Evolutionary conservation across 352 stramenopile genomes (phyloP), one percentile per base, ranked within the genome.

Genomic region (Pythium dissimile): DNA sequence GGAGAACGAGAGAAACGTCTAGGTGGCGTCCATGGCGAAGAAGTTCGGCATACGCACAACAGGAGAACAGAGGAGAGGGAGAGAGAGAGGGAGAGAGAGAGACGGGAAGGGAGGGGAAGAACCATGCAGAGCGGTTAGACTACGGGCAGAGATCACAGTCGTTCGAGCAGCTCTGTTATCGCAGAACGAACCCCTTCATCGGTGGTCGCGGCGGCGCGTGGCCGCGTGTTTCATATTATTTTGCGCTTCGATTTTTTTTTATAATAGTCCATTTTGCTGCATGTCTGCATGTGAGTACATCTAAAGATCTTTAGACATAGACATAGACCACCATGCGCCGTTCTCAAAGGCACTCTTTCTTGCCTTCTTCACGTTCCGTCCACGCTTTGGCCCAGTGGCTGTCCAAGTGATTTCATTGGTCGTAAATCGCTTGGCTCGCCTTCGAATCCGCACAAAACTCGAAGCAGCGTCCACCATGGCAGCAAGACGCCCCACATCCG

Each of bases 381-480:
- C n/a, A n/a, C n/a, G n/a, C n/a, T n/a, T n/a, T n/a, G n/a, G n/a
- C n/a, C n/a, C n/a, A n/a, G n/a, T n/a, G n/a, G n/a, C n/a, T n/a
- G n/a, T n/a, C n/a, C n/a, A n/a, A n/a, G n/a, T n/a, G n/a, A n/a
- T 41, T 15, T 41, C 3, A 41, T 41, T 41, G 34, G 34, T 16
- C 20, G 20, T 37, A 54, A 54, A 44, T 34, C 21, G 1, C 10
- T 21, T 54, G 47, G 32, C 30, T 43, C 49, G 26, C 26, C 31
- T 45, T 28, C 30, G 10, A 44, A 54, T 24, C 34, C 23, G n/a
- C 31, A 10, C 32, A 45, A 34, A 28, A 34, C 8, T 4, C 32
- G 24, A n/a, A n/a, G n/a, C n/a, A n/a, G n/a, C n/a, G n/a, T n/a
- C 24, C 0, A 52, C 23, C 7, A 66, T 60, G 59, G 51, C 51